Evolutionary conservation across 169 alveolate species (phyloP), one percentile per base, ranked within the genome.

Genomic region (Plasmodium inui): DNA sequence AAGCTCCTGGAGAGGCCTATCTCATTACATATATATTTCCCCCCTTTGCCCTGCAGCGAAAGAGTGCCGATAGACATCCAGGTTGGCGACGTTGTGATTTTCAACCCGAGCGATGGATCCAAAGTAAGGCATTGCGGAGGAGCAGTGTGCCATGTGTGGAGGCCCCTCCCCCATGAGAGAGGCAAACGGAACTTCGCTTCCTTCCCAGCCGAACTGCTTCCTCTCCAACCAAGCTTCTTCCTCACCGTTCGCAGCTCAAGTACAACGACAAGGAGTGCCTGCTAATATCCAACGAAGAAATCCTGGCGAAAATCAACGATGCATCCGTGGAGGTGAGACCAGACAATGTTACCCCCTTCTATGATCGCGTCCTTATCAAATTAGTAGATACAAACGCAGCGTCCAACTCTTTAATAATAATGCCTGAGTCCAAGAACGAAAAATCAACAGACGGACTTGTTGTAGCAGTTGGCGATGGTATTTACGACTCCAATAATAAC

Each of bases 71-170:
- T 89, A 79, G 94, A 89, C 72, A 44, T 89, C 67, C 74, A 89
- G 67, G 83, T 89, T 79, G 89, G 89, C 50, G 94, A 89, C 55
- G 81, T 78, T 2, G 94, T 89, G 22, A 78, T 89, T 19, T 89
- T 89, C 72, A 89, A 89, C 83, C 94, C 94, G 19, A 89, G 89
- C 72, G 94, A 89, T 57, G 94, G 94, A 57, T 55, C 79, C 82
- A 89, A 89, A 67, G 94, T 89, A 89, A 79, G 32, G 10, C 55
- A 5, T 17, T 14, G 19, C 10, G 55, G 17, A 74, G 83, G 26
- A 61, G 34, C 22, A 0, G 26, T 61, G 32, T 61, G 74, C 2
- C 32, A 5, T 19, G 9, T 61, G 17, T 61, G 74, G 30, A 7
- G 34, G 32, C 26, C 32, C 17, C 26, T 12, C 12, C 28, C 1